A percentile compares a stretch with the other conserved stretches of the same genome.
phyloP scores from a whole-genome alignment of 352 stramenopile species.

The Phytophthora chlamydospora region DNA sequence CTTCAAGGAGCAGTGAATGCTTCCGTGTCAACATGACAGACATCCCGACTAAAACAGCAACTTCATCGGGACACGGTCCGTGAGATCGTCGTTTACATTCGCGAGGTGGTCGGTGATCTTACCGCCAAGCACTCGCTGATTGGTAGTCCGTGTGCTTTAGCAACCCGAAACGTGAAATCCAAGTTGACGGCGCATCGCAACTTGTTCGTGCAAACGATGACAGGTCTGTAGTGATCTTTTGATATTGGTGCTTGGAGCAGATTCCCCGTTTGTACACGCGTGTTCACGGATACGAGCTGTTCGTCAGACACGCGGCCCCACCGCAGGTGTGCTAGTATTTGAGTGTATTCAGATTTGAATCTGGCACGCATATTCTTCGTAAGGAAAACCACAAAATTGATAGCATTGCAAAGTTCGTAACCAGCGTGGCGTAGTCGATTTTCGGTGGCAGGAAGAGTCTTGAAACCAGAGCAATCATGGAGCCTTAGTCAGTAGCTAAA shows the following conservation, averaged over 20 bases:
- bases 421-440: too few species aligned
- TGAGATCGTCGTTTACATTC: background rate
- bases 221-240: too few species aligned
- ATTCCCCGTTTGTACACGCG: too few species aligned
- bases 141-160: too few species aligned
- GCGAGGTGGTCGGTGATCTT: background rate
- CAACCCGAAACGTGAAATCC: too few species aligned
- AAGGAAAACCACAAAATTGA: background rate
- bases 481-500: too few species aligned
- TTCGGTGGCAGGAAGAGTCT: too few species aligned
- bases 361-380: slow-evolving; percentile 21
- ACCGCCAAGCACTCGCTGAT: background rate
- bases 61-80: background rate
- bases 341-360: slow-evolving; percentile 13
- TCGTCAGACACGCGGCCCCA: slow-evolving; percentile 7
- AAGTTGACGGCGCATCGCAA: background rate
- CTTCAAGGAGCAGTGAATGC: too few species aligned
- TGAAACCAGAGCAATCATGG: too few species aligned
- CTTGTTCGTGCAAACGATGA: slow-evolving; percentile 2
- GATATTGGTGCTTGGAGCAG: too few species aligned
- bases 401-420: slow-evolving; percentile 3
- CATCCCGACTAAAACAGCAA: background rate
- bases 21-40: background rate
- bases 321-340: slow-evolving; percentile 14
- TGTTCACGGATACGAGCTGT: too few species aligned